A percentile compares a stretch with the other conserved stretches of the same genome.
These are phyloP conservation scores for Penicillium sp. DNA, from an alignment of 2,329 filamentous ascomycete genomes.

Conservation along the genomic window DNA sequence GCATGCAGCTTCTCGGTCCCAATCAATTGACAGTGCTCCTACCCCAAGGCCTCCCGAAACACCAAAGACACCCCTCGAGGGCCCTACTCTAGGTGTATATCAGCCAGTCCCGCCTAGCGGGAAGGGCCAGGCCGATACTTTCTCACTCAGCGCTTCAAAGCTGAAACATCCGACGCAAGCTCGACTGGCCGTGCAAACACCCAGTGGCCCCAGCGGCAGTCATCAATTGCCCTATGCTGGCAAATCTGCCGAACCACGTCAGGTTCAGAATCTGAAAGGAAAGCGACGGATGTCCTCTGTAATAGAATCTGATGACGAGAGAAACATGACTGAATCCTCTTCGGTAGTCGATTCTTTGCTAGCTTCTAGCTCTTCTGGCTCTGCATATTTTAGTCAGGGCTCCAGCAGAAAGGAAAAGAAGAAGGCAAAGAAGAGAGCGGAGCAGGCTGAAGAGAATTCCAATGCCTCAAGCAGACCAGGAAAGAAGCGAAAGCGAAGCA, in stretches of 20 bases:
- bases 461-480: not conserved
- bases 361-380: not conserved
- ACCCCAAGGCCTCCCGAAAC: not conserved
- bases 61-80: not conserved
- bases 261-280: not conserved
- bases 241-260: not conserved
- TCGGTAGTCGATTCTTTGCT: not conserved
- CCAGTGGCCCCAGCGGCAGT: not conserved
- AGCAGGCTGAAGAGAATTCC: not conserved
- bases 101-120: not conserved
- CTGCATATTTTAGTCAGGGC: not conserved
- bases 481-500: constrained; percentile 8
- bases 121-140: not conserved
- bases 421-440: constrained; percentile 9
- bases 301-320: not conserved
- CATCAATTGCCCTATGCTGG: not conserved
- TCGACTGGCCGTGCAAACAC: not conserved
- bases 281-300: not conserved
- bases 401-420: constrained; percentile 17
- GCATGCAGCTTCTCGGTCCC: no score
- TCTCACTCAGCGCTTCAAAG: not conserved
- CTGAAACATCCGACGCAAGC: not conserved
- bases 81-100: not conserved
- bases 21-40: not conserved
- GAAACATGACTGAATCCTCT: not conserved